Base-by-base conservation (phyloP, 148 eudicot species). In the Persicaria tinctoria region DNA sequence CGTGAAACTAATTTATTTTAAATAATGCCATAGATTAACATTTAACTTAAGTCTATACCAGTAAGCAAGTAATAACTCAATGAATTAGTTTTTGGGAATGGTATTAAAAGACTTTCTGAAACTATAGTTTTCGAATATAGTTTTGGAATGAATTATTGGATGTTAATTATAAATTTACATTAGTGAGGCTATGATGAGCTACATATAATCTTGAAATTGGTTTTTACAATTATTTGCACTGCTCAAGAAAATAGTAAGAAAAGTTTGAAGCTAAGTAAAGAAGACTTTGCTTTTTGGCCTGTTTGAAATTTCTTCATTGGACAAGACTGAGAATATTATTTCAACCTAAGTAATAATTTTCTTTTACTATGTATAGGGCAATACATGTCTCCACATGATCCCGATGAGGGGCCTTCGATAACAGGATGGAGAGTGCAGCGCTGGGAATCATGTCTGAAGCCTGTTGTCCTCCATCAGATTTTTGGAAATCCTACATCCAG, bases 371-470 rank as follows among this genome's bases (percentile, higher is more conserved):
- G 17, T 84, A 74, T 85, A 95, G 98, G 98, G 60, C 98, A 95
- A 66, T 95, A 95, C 83, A 95, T 95, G 98, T 95, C 98, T 50
- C 98, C 98, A 9, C 92, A 95, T 85, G 97, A 95, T 89, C 97
- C 97, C 32, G 98, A 95, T 85, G 98, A 95, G 85, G 98, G 98
- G 27, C 98, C 98, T 68, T 95, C 97, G 72, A 84, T 95, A 46
- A 95, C 96, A 20, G 98, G 98, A 71, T 95, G 97, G 98, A 89
- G 98, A 85, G 98, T 95, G 73, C 98, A 95, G 78, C 92, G 98
- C 38, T 95, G 98, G 98, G 97, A 95, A 81, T 95, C 98, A 48
- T 87, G 97, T 78, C 90, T 95, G 68, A 90, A 95, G 82, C 89
- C 93, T 68, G 97, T 95, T 77, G 98, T 95, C 72, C 92, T 95